Evolutionary conservation across 2,329 filamentous ascomycete genomes (phyloP).

Genomic region (Ceratocystis ficicola): DNA sequence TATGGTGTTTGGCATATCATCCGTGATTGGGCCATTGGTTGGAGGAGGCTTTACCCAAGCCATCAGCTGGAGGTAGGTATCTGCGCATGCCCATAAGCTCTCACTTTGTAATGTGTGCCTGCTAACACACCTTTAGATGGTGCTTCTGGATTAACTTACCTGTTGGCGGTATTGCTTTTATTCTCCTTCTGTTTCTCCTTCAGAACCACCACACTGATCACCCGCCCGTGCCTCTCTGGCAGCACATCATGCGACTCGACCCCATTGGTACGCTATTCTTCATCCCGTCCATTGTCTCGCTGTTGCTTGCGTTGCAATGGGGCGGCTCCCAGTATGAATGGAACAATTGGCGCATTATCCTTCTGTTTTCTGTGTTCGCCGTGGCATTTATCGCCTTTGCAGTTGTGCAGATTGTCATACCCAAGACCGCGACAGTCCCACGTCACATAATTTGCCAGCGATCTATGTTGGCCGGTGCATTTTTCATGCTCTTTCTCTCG

Average conservation of each 20-base stretch:
- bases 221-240: constrained; percentile 28
- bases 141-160: constrained; percentile 50
- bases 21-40: constrained; percentile 42
- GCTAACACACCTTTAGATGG: constrained; percentile 30
- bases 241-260: constrained; percentile 43
- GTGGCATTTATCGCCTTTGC: constrained; percentile 38
- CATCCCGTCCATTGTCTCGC: constrained; percentile 45
- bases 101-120: not conserved
- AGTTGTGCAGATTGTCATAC: constrained; percentile 41
- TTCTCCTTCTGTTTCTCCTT: constrained; percentile 40
- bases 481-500: constrained; percentile 37
- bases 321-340: constrained; percentile 44
- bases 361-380: constrained; percentile 42
- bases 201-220: constrained; percentile 29
- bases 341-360: constrained; percentile 41
- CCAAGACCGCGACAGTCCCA: constrained; percentile 46
- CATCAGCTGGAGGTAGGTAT: constrained; percentile 36
- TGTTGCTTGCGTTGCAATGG: constrained; percentile 53
- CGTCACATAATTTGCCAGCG: constrained; percentile 43
- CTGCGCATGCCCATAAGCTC: not conserved
- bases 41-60: constrained; percentile 42
- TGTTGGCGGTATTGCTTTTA: constrained; percentile 40
- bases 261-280: constrained; percentile 49
- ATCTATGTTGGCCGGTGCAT: constrained; percentile 39
- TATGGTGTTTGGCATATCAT: constrained; percentile 43